phyloP scores from a whole-genome alignment of 169 alveolate species.

The Plasmodium vivax region DNA sequence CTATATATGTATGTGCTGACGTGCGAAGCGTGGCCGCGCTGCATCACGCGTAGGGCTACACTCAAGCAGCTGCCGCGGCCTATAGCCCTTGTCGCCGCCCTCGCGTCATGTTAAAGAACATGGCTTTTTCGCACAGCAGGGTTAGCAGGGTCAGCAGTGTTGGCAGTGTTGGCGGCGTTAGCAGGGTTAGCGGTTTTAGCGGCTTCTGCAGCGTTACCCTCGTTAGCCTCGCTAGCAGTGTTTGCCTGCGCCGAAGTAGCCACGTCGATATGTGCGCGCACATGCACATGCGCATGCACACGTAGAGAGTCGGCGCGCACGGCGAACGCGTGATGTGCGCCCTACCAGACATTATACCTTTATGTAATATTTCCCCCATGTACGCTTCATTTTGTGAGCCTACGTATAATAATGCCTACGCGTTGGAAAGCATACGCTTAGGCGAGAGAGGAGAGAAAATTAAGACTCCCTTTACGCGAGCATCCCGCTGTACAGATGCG shows the following conservation, averaged over 20 bases:
- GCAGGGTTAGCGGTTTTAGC: too few relatives aligned
- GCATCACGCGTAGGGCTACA: not conserved
- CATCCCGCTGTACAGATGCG: not conserved
- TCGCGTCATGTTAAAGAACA: not conserved
- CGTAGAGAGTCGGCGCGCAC: not conserved
- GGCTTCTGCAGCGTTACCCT: too few relatives aligned
- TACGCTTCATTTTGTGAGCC: not conserved
- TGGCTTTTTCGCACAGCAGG: not conserved
- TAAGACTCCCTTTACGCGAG: not conserved
- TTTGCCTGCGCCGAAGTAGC: not conserved
- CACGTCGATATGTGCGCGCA: not conserved
- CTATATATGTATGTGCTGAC: not conserved
- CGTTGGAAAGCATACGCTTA: not conserved
- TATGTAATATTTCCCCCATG: not conserved
- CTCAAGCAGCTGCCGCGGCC: too few relatives aligned
- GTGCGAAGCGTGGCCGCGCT: not conserved
- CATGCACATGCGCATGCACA: too few relatives aligned
- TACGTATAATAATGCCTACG: not conserved
- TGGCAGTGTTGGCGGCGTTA: too few relatives aligned
- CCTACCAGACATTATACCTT: not conserved
- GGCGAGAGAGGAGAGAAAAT: not conserved
- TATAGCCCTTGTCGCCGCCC: not conserved
- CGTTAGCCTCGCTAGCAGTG: too few relatives aligned
- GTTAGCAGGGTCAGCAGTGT: not conserved
- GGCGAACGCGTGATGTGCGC: not conserved